These are phyloP conservation scores for Nannochloris sp. DNA, from an alignment of 139 green algal genomes.

Conservation along the genomic window DNA sequence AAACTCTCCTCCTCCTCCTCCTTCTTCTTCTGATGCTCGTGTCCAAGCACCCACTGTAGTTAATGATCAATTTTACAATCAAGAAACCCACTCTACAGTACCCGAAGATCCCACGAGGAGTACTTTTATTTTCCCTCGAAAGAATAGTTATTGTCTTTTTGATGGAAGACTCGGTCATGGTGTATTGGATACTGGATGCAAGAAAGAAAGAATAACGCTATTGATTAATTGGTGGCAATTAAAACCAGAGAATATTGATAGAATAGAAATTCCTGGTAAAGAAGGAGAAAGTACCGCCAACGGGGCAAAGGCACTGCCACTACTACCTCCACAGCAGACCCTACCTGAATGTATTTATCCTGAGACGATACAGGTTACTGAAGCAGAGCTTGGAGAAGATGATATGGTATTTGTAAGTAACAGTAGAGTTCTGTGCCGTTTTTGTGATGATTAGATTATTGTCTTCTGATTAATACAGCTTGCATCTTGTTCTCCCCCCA, in stretches of 20 bases:
- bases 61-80: slow-evolving; percentile 48
- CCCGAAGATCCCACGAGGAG: slow-evolving; percentile 17
- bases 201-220: slow-evolving; percentile 29
- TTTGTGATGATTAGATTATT: no score
- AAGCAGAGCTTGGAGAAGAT: no score
- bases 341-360: no score
- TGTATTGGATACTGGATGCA: slow-evolving; percentile 40
- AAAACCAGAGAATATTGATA: slow-evolving; percentile 18
- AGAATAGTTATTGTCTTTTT: slow-evolving; percentile 47
- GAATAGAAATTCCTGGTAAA: no score
- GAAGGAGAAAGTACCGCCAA: no score
- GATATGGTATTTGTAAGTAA: no score
- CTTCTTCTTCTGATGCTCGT: not conserved
- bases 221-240: slow-evolving; percentile 59
- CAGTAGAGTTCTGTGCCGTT: no score
- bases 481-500: no score
- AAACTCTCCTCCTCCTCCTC: not conserved
- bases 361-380: no score
- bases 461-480: no score
- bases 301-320: no score
- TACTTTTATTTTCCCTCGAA: slow-evolving; percentile 38
- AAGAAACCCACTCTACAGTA: not conserved
- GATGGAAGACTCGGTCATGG: slow-evolving; percentile 53
- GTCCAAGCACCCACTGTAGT: slow-evolving; percentile 54
- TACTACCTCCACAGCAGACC: no score